Evolutionary conservation across 2,329 filamentous ascomycete species (phyloP), one percentile per base, ranked within the genome.

Genomic region (Aspergillus transmontanensis): DNA sequence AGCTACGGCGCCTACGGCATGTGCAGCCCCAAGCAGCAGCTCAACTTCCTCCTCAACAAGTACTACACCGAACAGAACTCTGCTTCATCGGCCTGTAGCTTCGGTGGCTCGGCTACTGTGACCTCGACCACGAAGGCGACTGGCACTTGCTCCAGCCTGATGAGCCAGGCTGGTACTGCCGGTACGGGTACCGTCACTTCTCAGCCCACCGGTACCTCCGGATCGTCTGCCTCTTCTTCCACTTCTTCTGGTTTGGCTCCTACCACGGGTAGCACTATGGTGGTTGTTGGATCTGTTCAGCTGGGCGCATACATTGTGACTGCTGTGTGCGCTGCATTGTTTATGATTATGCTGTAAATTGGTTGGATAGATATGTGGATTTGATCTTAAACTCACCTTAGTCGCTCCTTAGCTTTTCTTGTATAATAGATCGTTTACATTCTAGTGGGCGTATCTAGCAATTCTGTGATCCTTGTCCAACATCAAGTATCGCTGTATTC

Each of bases 1-100:
- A 61, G 61, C 1, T 83, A 82, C 57, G 81, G 81, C 57, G 78
- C 80, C 6, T 83, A 82, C 70, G 75, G 75, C 69, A 81, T 82
- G 80, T 83, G 81, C 70, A 72, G 72, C 55, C 63, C 75, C 43
- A 71, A 72, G 53, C 74, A 82, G 63, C 73, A 81, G 64, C 79
- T 83, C 48, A 77, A 78, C 46, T 82, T 77, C 67, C 78, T 76
- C 39, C 69, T 82, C 56, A 78, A 83, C 71, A 71, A 75, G 64
- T 83, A 82, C 69, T 83, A 81, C 68, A 59, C 68, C 16, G 72
- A 77, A 63, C 79, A 82, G 69, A 67, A 71, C 56, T 72, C 75
- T 46, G 71, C 68, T 12, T 73, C 73, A 14, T 73, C 71, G 21
- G 80, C 80, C 48, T 83, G 81, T 64, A 73, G 76, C 64, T 83